Evolutionary conservation across 495 filamentous ascomycete genomes (phyloP).

Genomic region (Trichoderma parareesei): DNA sequence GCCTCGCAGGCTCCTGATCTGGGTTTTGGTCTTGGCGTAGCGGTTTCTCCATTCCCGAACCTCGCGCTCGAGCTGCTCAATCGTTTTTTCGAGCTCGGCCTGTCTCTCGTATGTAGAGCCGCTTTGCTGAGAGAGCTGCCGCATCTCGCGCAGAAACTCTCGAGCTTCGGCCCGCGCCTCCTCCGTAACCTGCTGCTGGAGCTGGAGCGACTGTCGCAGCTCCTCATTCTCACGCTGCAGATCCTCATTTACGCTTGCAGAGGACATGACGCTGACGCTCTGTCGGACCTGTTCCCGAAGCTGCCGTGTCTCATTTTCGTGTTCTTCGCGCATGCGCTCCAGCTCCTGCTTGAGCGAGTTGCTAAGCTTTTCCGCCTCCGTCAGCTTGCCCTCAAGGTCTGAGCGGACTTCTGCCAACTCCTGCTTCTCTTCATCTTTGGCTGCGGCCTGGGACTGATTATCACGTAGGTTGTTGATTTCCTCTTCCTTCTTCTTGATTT

Average conservation of each 20-base stretch:
- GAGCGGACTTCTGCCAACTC: slow-evolving; percentile 67
- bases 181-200: slow-evolving; percentile 78
- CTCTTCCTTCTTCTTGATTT: slow-evolving; percentile 33
- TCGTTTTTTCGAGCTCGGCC: slow-evolving; percentile 61
- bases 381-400: slow-evolving; percentile 72
- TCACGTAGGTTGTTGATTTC: slow-evolving; percentile 30
- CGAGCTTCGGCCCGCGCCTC: slow-evolving; percentile 82
- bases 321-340: slow-evolving; percentile 59
- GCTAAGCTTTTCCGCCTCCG: slow-evolving; percentile 68
- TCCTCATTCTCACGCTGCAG: slow-evolving; percentile 64
- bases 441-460: slow-evolving; percentile 30
- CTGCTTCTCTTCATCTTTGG: slow-evolving; percentile 48
- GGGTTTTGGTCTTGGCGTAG: slow-evolving; percentile 79
- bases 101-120: slow-evolving; percentile 74
- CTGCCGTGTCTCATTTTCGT: slow-evolving; percentile 53
- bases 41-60: slow-evolving; percentile 82
- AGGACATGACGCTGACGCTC: slow-evolving; percentile 16
- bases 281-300: slow-evolving; percentile 56
- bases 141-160: slow-evolving; percentile 83
- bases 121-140: slow-evolving; percentile 68
- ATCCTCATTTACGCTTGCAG: slow-evolving; percentile 41
- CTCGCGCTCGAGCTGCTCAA: slow-evolving; percentile 69
- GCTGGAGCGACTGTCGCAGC: slow-evolving; percentile 57
- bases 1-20: slow-evolving; percentile 71
- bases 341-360: slow-evolving; percentile 69